Percentiles rank a stretch among this genome's conserved stretches.
phyloP scores from a whole-genome alignment of 2,329 filamentous ascomycete species.

The Periconia sp. region DNA sequence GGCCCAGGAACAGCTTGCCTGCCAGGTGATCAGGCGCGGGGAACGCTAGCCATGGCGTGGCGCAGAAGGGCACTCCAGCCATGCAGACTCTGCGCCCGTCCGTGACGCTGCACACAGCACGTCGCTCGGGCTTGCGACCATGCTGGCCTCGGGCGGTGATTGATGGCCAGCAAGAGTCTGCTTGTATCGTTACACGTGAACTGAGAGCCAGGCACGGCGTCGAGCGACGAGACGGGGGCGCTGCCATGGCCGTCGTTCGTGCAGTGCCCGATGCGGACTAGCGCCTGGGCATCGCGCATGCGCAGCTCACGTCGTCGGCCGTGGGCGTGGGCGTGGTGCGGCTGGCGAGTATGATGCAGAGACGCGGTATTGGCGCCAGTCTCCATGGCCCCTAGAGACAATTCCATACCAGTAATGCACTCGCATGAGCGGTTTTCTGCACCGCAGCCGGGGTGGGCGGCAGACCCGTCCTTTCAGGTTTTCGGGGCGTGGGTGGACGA shows the following conservation, averaged over 20 bases:
- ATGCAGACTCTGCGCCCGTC: conserved; percentile 11
- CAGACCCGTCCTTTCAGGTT: conserved; percentile 23
- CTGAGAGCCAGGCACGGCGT: no score
- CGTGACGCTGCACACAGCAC: no score
- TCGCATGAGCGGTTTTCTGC: neutral
- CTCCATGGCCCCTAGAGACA: conserved; percentile 12
- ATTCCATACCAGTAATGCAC: conserved; percentile 9
- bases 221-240: no score
- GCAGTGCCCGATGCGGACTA: conserved; percentile 17
- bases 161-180: no score
- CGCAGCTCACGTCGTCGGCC: no score
- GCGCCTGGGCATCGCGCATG: conserved; percentile 10
- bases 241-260: neutral
- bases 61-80: conserved; percentile 7
- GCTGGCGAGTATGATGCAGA: conserved; percentile 14
- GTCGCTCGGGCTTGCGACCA: no score
- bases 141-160: no score
- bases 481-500: conserved; percentile 23
- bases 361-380: conserved; percentile 20
- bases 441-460: conserved; percentile 10
- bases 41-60: conserved; percentile 28
- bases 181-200: no score
- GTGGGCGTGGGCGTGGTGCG: conserved; percentile 8
- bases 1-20: conserved; percentile 27
- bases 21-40: conserved; percentile 28